A percentile compares a stretch with the other conserved stretches of the same genome.
Conservation (phyloP, 2,329 filamentous ascomycete genomes). For the Thielaviopsis musarum region DNA sequence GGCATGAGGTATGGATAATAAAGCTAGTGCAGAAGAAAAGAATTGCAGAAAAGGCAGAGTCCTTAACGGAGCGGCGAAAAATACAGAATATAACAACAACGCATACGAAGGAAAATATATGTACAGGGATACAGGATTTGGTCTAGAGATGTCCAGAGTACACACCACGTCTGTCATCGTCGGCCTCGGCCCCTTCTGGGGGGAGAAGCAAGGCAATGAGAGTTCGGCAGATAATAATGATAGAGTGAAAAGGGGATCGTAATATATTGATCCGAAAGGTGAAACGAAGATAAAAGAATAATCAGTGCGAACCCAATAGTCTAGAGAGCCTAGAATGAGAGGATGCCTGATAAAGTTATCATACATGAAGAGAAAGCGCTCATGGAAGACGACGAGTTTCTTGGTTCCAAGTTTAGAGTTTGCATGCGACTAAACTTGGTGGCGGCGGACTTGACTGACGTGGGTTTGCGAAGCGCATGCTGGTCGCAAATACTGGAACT, state of each 20-base stretch:
- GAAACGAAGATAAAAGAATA: conserved; percentile 15
- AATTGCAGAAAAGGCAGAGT: conserved; percentile 15
- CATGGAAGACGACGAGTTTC: conserved; percentile 30
- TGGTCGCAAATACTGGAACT: too few relatives aligned
- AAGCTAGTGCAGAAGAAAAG: conserved; percentile 12
- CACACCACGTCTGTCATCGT: conserved; percentile 40
- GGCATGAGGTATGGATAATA: neutral
- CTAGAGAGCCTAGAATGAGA: conserved; percentile 1
- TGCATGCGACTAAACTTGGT: conserved; percentile 3
- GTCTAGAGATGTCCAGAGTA: conserved; percentile 1
- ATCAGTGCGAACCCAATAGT: neutral
- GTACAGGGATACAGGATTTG: conserved; percentile 11
- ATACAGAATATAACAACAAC: conserved; percentile 4
- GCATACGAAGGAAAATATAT: conserved; percentile 1
- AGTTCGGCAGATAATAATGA: conserved; percentile 9
- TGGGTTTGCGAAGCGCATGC: too few relatives aligned
- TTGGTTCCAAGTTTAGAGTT: neutral
- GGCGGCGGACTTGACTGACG: neutral
- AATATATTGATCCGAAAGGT: conserved; percentile 27
- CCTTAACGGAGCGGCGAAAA: neutral
- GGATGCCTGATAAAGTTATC: conserved; percentile 35
- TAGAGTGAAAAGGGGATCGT: conserved; percentile 23
- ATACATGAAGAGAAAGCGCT: conserved; percentile 54
- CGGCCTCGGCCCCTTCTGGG: conserved; percentile 26
- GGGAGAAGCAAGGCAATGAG: neutral